Evolutionary conservation across 2,329 filamentous ascomycete species (phyloP), one percentile per base, ranked within the genome.

Genomic region (Apiospora saccharicola): DNA sequence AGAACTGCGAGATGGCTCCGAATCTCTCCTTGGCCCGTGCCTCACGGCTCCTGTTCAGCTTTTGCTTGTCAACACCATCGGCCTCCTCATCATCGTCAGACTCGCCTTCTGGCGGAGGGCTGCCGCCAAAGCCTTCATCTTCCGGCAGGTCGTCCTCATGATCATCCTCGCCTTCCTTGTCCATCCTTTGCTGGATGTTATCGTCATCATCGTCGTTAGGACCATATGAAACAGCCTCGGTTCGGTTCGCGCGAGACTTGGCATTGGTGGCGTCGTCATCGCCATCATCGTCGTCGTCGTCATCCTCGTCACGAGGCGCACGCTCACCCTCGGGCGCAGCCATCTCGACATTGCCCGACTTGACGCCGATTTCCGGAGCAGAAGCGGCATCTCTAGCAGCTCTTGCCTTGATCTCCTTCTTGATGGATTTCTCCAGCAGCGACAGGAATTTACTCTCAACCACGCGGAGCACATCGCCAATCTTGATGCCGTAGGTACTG

Each of bases 181-280:
- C 88, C 78, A 92, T 88, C 72, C 89, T 87, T 70, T 86, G 85
- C 77, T 92, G 91, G 71, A 97, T 90, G 47, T 89, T 91, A 76
- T 94, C 90, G 79, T 98, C 96, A 4, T 96, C 96, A 6, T 98
- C 95, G 79, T 98, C 96, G 67, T 97, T 97, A 46, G 92, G 94
- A 51, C 94, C 96, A 77, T 98, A 98, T 19, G 94, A 96, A 2
- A 96, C 91, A 43, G 92, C 93, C 82, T 98, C 93, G 70, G 89
- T 86, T 53, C 93, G 91, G 80, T 97, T 96, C 67, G 91, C 90
- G 77, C 89, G 90, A 78, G 91, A 88, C 83, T 94, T 97, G 76
- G 90, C 90, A 74, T 88, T 90, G 4, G 91, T 95, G 69, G 90
- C 94, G 79, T 97, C 94, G 72, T 91, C 91, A 71, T 96, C 95